Percentiles rank a stretch among this genome's conserved stretches.
Evolutionary conservation across 352 stramenopile genomes (phyloP).

Genomic region (Peronosclerospora sorghi): DNA sequence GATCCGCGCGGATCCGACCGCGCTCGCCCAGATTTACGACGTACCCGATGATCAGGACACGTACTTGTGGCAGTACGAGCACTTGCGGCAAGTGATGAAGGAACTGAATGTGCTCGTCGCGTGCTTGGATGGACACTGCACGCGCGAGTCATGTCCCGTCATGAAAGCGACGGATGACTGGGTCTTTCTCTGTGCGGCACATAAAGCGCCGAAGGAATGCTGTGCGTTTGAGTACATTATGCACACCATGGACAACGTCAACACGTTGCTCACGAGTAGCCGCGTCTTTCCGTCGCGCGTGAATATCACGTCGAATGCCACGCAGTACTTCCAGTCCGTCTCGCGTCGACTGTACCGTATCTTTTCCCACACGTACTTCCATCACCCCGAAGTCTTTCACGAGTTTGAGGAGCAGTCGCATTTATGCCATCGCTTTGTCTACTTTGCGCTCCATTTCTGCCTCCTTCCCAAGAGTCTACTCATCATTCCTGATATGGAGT

Average conservation of each 20-base stretch:
- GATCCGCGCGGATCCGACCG: constrained; percentile 47
- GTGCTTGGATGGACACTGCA: constrained; percentile 50
- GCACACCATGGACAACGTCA: constrained; percentile 83
- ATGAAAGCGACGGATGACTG: constrained; percentile 84
- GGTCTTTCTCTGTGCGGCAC: constrained; percentile 77
- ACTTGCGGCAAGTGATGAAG: constrained; percentile 76
- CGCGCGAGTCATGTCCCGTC: constrained; percentile 51
- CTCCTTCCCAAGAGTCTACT: constrained; percentile 76
- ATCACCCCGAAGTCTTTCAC: constrained; percentile 63
- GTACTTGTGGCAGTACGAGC: constrained; percentile 81
- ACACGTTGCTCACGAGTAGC: constrained; percentile 70
- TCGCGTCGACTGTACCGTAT: constrained; percentile 70
- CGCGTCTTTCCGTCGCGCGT: constrained; percentile 73
- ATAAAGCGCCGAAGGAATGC: constrained; percentile 73
- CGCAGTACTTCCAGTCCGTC: constrained; percentile 82
- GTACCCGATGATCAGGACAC: constrained; percentile 70
- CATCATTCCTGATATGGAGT: constrained; percentile 71
- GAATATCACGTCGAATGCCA: constrained; percentile 64
- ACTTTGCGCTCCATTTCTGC: constrained; percentile 67
- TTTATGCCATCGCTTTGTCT: constrained; percentile 78
- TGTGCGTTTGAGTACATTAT: constrained; percentile 82
- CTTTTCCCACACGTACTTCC: constrained; percentile 80
- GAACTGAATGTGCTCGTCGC: constrained; percentile 73
- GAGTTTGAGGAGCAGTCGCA: constrained; percentile 65
- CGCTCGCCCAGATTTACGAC: constrained; percentile 53